Base-by-base conservation (phyloP, 2,329 filamentous ascomycete genomes). In the Aspergillus tamarii region DNA sequence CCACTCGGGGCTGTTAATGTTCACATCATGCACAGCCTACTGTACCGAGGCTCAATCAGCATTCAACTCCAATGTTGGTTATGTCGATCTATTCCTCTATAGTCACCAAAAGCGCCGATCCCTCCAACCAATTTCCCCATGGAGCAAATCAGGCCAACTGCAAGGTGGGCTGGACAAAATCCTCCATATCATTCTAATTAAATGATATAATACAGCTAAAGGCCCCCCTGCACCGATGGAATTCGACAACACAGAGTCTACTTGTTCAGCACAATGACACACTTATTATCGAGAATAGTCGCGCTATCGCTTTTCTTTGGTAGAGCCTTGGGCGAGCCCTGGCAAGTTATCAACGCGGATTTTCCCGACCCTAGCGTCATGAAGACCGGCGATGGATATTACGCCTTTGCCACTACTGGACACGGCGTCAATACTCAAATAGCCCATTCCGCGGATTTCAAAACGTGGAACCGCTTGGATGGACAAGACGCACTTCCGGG, bases 281-380 rank as follows among this genome's bases (percentile, higher is more conserved):
- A 26, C 11, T 50, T 26, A 50, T 19, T 30, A 50, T 50, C 26
- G 26, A 50, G n/a, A 26, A 28, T 48, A 2, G 23, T 50, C 14
- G 46, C 16, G 26, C 46, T 50, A 7, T 30, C 46, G 12, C 46
- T 50, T 28, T 30, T 19, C 21, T 10, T 16, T 3, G 46, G 46
- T 4, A 16, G 3, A 9, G 58, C 57, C 19, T 30, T 60, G 11
- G 67, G 70, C 8, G 66, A 69, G 26, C 66, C 70, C 12, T 65
- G 63, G 48, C 64, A 68, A 36, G 70, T 58, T 4, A 61, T 83
- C 48, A 65, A 75, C 52, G 71, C 72, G 30, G 81, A 87, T 74
- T 88, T 88, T 70, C 80, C 86, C 14, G 85, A 88, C 66, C 86
- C 86, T 9, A 75, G 79, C 21, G 77, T 88, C 39, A 70, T 87